A percentile compares a stretch with the other conserved stretches of the same genome.
Conservation (phyloP, 2,329 filamentous ascomycete genomes). For the Beauveria varroae region DNA sequence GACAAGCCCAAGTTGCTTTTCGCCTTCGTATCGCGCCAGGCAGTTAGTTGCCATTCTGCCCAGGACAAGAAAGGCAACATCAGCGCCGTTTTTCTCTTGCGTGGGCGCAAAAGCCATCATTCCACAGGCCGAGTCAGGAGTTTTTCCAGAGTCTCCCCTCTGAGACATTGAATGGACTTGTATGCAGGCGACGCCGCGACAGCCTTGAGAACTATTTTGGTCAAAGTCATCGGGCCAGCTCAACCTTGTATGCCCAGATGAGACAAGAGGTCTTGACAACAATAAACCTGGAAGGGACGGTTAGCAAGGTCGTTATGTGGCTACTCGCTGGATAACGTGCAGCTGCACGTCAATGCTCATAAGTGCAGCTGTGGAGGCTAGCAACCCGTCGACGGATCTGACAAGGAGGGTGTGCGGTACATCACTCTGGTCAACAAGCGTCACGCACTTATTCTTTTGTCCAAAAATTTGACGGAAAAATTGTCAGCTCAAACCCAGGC, state of each 20-base stretch:
- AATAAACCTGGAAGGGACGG: background rate
- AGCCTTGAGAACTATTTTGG: background rate
- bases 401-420: conserved; percentile 1
- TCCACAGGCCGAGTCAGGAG: conserved; percentile 1
- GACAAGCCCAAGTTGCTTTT: background rate
- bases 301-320: background rate
- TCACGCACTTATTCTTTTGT: background rate
- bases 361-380: background rate
- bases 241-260: background rate
- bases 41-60: background rate
- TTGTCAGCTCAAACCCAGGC: background rate
- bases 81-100: background rate
- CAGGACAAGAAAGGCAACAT: background rate
- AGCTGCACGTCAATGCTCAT: conserved; percentile 9
- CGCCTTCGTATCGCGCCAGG: background rate
- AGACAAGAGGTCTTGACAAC: conserved; percentile 1
- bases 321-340: background rate
- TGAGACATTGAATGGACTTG: background rate
- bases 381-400: conserved; percentile 1
- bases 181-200: background rate
- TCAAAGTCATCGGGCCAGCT: background rate
- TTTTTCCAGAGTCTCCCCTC: background rate
- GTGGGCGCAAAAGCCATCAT: background rate
- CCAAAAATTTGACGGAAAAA: background rate
- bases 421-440: background rate